Evolutionary conservation across 192 early-diverging fungal species (phyloP).

Genomic region (Umbelopsis vinacea): DNA sequence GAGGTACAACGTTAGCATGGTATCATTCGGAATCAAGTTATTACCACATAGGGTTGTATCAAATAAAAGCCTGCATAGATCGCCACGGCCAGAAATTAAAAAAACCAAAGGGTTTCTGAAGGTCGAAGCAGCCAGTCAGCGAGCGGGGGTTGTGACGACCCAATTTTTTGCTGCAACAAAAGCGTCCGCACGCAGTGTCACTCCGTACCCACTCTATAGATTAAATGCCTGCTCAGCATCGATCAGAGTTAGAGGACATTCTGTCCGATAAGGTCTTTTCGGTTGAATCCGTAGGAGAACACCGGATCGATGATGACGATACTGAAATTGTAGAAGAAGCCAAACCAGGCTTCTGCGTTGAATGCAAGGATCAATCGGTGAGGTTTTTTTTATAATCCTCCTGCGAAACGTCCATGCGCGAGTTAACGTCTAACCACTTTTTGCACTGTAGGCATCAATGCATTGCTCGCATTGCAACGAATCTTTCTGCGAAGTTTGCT

Average conservation of each 20-base stretch:
- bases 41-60: too few relatives aligned
- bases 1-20: too few relatives aligned
- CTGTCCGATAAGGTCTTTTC: slow-evolving; percentile 44
- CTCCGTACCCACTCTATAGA: slow-evolving; percentile 25
- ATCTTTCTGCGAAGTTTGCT: slow-evolving; percentile 93
- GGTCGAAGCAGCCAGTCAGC: too few relatives aligned
- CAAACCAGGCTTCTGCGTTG: slow-evolving; percentile 82
- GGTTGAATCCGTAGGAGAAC: slow-evolving; percentile 33
- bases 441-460: slow-evolving; percentile 48
- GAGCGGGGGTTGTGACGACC: neutral
- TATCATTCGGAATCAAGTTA: too few relatives aligned
- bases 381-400: neutral
- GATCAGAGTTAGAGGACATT: slow-evolving; percentile 46
- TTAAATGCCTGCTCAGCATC: slow-evolving; percentile 41
- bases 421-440: neutral
- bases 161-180: neutral
- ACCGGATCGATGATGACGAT: slow-evolving; percentile 1
- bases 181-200: neutral
- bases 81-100: too few relatives aligned
- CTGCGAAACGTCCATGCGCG: neutral
- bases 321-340: slow-evolving; percentile 38
- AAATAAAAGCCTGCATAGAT: too few relatives aligned
- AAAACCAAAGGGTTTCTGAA: too few relatives aligned
- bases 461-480: slow-evolving; percentile 86
- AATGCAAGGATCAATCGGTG: slow-evolving; percentile 82